Evolutionary conservation across 2,329 filamentous ascomycete species (phyloP).

Genomic region (Aspergillus sp.): DNA sequence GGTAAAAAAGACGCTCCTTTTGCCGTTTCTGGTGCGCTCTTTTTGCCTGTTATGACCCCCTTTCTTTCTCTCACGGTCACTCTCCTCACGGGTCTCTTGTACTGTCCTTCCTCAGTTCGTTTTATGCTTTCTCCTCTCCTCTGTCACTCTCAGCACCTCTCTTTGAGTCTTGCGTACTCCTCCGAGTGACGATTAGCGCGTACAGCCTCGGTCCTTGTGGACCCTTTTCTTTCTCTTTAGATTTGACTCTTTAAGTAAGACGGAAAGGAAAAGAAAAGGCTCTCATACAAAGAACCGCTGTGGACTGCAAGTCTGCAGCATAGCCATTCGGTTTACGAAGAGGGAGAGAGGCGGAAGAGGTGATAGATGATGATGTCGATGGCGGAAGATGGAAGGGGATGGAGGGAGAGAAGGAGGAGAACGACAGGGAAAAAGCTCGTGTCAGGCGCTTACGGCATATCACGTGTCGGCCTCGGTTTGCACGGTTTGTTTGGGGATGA

Average conservation of each 20-base stretch:
- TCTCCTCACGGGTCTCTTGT: too few species aligned
- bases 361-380: slow-evolving; percentile 1
- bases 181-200: slow-evolving; percentile 14
- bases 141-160: neutral
- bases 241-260: slow-evolving; percentile 22
- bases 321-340: slow-evolving; percentile 42
- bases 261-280: slow-evolving; percentile 26
- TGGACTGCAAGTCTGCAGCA: slow-evolving; percentile 31
- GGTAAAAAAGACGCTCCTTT: neutral
- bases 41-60: too few species aligned
- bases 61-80: too few species aligned
- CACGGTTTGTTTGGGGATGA: slow-evolving; percentile 16
- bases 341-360: slow-evolving; percentile 17
- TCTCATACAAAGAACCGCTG: slow-evolving; percentile 38
- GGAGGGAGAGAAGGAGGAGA: neutral
- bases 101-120: slow-evolving; percentile 2
- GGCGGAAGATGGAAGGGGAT: neutral
- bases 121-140: slow-evolving; percentile 9
- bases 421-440: slow-evolving; percentile 13
- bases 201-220: slow-evolving; percentile 16
- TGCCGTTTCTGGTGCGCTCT: too few species aligned
- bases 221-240: slow-evolving; percentile 19
- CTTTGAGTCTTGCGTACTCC: neutral
- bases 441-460: slow-evolving; percentile 6
- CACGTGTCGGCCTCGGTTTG: slow-evolving; percentile 17